Conservation (phyloP, 768 basidiomycete species). For the Brasilioporus rufonigricans region DNA sequence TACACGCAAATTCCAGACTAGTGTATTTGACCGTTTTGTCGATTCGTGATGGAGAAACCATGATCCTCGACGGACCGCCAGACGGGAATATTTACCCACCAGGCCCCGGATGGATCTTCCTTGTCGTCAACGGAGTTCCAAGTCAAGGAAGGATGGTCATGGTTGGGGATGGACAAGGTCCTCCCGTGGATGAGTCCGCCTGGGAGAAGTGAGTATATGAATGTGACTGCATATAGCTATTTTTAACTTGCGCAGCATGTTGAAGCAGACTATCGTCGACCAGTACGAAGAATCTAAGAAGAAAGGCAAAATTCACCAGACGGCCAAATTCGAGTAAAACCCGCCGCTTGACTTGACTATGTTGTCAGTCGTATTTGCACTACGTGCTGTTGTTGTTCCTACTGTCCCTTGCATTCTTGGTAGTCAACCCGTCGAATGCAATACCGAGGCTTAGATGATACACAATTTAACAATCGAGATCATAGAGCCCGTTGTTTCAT, state of each 20-base stretch:
- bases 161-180: conserved; percentile 64
- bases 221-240: background rate
- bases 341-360: background rate
- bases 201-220: conserved; percentile 51
- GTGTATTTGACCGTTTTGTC: conserved; percentile 57
- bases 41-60: conserved; percentile 40
- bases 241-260: conserved; percentile 37
- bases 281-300: conserved; percentile 45
- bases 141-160: conserved; percentile 62
- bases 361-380: background rate
- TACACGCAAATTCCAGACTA: conserved; percentile 73
- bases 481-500: conserved; percentile 91
- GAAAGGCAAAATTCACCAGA: conserved; percentile 22
- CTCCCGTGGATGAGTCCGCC: conserved; percentile 55
- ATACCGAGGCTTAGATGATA: conserved; percentile 3
- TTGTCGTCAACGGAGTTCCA: conserved; percentile 66
- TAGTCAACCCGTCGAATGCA: conserved; percentile 11
- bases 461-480: conserved; percentile 13
- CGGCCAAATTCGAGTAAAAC: conserved; percentile 9
- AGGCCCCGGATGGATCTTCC: conserved; percentile 74
- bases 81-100: conserved; percentile 69
- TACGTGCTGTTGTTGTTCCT: background rate
- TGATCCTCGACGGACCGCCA: conserved; percentile 66
- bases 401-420: conserved; percentile 1
- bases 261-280: conserved; percentile 46